Evolutionary conservation across 2,329 filamentous ascomycete species (phyloP), one percentile per base, ranked within the genome.

Genomic region (Ophioceras dolichostomum): DNA sequence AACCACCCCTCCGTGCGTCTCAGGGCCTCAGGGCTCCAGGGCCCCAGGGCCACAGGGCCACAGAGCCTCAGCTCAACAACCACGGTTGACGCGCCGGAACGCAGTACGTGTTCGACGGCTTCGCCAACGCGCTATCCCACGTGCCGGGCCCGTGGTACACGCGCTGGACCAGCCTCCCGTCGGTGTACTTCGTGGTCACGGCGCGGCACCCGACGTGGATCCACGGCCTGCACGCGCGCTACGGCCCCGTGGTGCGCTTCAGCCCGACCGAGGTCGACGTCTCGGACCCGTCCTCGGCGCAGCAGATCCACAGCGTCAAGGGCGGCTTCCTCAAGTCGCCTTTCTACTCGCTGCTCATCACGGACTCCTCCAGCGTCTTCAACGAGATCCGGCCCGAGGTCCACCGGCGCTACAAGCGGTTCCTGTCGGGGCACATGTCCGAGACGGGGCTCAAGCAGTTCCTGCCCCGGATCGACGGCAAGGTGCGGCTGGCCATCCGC

Each of bases 391-490:
- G 68, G 32, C 42, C 57, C 1, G 47, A 58, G 3, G 52, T 55
- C 21, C 60, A 69, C 45, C 52, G 60, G 8, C 49, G 49, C 1
- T 53, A 58, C 21, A 59, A 65, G 10, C 55, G 57, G 36, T 53
- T 70, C 1, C 49, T 71, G 4, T 60, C 64, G 4, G 47, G 51
- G 1, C 49, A 60, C 14, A 51, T 62, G 41, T 62, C 58, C 12
- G 60, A 60, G 32, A 51, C 48, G 0, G 54, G 54, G 1, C 43
- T 67, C 22, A 49, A 52, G 27, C 14, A 33, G 2, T 49, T 56
- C 32, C 49, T 57, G 33, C 46, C 49, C 0, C 36, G 55, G 18
- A 52, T 73, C 9, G 44, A 56, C 3, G 45, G 43, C 0, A 60
- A 58, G 14, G 53, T 62, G 1, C 46, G 54, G 0, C 42, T 66